Evolutionary conservation across 768 basidiomycete genomes (phyloP), one percentile per base, ranked within the genome.

Genomic region (Tulasnella sp.): DNA sequence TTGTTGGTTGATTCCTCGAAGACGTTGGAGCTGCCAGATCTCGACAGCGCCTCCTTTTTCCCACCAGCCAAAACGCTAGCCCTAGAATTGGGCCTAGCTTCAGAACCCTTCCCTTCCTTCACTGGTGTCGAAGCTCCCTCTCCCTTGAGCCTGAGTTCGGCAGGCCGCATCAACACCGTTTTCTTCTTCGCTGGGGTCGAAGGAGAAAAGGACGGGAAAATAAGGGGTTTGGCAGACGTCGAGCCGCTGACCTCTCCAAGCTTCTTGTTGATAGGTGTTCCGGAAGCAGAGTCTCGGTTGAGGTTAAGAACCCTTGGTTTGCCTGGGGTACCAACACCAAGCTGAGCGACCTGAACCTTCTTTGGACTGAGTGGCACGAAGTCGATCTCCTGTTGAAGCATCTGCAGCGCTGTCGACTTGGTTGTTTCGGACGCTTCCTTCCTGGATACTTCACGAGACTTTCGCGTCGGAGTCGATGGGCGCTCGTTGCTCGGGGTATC

Each of bases 351-450:
- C 72, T 83, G 84, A 70, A 81, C 83, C 86, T 89, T 93, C 84
- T 89, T 87, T 0, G 93, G 93, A 78, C 92, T 94, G 74, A 87
- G 84, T 1, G 93, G 93, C 29, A 89, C 87, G 77, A 89, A 94
- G 74, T 94, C 93, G 5, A 93, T 87, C 16, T 94, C 93, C 75
- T 86, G 90, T 72, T 86, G 87, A 35, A 94, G 86, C 90, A 93
- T 88, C 83, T 90, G 85, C 81, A 93, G 86, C 23, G 89, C 84
- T 13, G 42, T 29, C 20, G 79, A 39, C 5, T 39, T 42, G 83
- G 74, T 83, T 46, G 82, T 57, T 70, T 82, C 79, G 40, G 40
- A 18, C 73, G 71, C 40, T 78, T 79, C 39, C 83, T 84, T 46
- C 82, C 83, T 0, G 73, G 82, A 23, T 82, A 83, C 10, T 84